phyloP scores from a whole-genome alignment of 1,284 basidiomycete species.

The Cronartium ribicola region DNA sequence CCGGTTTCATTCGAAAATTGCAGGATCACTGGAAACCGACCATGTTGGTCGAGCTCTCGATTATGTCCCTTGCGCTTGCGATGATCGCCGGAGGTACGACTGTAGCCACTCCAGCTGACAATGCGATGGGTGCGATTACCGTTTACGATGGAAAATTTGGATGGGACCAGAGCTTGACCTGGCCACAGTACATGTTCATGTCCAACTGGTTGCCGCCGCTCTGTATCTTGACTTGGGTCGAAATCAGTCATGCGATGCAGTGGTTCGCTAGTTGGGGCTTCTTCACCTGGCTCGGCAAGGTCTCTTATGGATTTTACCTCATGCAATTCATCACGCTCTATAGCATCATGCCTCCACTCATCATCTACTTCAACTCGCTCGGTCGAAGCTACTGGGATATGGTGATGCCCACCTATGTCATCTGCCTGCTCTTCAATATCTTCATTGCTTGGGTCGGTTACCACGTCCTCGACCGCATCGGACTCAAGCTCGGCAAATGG shows the following conservation, averaged over 20 bases:
- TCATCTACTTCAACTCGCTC: slow-evolving; percentile 50
- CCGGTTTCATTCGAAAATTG: slow-evolving; percentile 52
- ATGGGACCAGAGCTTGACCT: slow-evolving; percentile 48
- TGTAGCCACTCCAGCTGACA: slow-evolving; percentile 49
- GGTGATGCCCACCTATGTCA: slow-evolving; percentile 52
- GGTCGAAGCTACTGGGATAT: slow-evolving; percentile 52
- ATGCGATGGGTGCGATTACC: slow-evolving; percentile 49
- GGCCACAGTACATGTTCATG: slow-evolving; percentile 52
- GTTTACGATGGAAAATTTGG: slow-evolving; percentile 52
- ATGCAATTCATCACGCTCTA: slow-evolving; percentile 54
- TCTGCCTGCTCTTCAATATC: slow-evolving; percentile 52
- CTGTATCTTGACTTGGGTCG: slow-evolving; percentile 51
- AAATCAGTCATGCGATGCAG: slow-evolving; percentile 53
- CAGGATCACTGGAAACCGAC: slow-evolving; percentile 53
- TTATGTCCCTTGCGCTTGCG: slow-evolving; percentile 50
- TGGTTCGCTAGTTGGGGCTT: slow-evolving; percentile 53
- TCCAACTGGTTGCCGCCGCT: slow-evolving; percentile 48
- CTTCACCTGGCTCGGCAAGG: slow-evolving; percentile 53
- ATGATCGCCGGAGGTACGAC: slow-evolving; percentile 51
- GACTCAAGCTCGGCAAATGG: slow-evolving; percentile 52
- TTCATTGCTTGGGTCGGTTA: slow-evolving; percentile 52
- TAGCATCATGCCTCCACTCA: slow-evolving; percentile 52
- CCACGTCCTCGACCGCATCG: slow-evolving; percentile 51
- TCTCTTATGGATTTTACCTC: slow-evolving; percentile 54
- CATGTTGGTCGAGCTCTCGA: slow-evolving; percentile 49